Evolutionary conservation across 2,329 filamentous ascomycete genomes (phyloP).

Genomic region (Xylaria sp.): DNA sequence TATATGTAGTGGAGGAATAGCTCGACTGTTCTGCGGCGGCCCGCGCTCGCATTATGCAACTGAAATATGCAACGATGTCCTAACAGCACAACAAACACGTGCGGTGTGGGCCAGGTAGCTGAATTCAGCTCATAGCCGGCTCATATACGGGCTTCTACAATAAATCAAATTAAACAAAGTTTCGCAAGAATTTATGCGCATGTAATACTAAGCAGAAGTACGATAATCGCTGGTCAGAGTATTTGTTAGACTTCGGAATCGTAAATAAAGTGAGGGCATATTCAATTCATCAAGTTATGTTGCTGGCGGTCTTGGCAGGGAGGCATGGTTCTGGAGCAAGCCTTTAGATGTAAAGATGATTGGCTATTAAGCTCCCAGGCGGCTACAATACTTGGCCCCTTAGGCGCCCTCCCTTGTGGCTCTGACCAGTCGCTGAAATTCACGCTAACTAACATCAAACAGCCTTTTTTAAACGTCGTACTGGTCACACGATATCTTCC

Average conservation of each 20-base stretch:
- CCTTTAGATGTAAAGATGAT: constrained; percentile 38
- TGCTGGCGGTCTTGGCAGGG: constrained; percentile 27
- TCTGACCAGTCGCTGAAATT: constrained; percentile 22
- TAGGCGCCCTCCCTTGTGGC: constrained; percentile 8
- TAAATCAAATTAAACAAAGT: no score
- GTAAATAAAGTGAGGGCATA: neutral
- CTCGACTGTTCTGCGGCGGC: neutral
- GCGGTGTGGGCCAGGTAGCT: neutral
- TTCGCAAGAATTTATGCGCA: no score
- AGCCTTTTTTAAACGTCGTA: neutral
- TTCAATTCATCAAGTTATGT: neutral
- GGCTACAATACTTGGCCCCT: constrained; percentile 33
- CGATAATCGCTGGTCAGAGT: no score
- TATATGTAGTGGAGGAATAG: neutral
- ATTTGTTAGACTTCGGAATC: neutral
- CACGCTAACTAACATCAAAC: constrained; percentile 25
- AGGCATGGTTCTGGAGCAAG: constrained; percentile 1
- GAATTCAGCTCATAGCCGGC: no score
- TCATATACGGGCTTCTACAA: neutral
- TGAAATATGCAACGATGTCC: neutral
- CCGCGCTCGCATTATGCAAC: constrained; percentile 18
- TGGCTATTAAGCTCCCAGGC: constrained; percentile 37
- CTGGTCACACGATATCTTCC: constrained; percentile 1
- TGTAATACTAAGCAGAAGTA: no score
- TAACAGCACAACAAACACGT: constrained; percentile 9